These are phyloP conservation scores for Mycena albidolilacea DNA, from an alignment of 768 basidiomycete genomes.

Conservation along the genomic window DNA sequence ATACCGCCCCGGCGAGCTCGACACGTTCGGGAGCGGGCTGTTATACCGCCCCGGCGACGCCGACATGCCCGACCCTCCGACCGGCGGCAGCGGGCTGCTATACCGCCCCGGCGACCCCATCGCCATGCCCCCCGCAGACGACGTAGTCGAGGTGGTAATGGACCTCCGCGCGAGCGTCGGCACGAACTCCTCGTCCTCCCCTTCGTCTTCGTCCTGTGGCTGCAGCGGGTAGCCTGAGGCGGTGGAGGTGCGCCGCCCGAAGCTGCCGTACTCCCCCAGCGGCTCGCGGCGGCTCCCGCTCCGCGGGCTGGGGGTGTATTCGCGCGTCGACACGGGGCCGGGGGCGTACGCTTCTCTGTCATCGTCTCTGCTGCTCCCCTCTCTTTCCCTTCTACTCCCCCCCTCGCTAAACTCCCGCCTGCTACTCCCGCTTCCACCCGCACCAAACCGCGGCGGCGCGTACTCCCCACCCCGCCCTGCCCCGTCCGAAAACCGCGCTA, in stretches of 20 bases:
- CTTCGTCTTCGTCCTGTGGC: slow-evolving; percentile 23
- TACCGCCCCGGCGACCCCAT: slow-evolving; percentile 29
- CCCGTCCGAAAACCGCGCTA: too few relatives aligned
- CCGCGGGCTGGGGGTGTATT: neutral
- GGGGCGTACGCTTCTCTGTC: too few relatives aligned
- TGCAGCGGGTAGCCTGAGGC: neutral
- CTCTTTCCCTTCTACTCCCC: neutral
- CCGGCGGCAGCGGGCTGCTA: slow-evolving; percentile 12
- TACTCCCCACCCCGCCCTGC: too few relatives aligned
- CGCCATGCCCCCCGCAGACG: slow-evolving; percentile 33
- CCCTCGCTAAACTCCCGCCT: neutral
- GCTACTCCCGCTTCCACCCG: neutral
- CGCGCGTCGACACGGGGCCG: neutral
- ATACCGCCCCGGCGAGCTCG: neutral
- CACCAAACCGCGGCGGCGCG: neutral
- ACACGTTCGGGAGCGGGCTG: neutral
- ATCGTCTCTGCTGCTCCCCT: too few relatives aligned
- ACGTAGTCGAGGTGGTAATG: slow-evolving; percentile 54
- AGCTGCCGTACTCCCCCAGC: neutral
- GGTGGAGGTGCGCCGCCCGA: neutral
- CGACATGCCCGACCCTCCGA: neutral
- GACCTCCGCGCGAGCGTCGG: slow-evolving; percentile 79
- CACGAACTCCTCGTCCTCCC: slow-evolving; percentile 63
- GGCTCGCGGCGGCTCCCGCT: neutral
- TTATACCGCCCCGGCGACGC: slow-evolving; percentile 26